Evolutionary conservation across 768 basidiomycete genomes (phyloP).

Genomic region (Tylopilus sp.): DNA sequence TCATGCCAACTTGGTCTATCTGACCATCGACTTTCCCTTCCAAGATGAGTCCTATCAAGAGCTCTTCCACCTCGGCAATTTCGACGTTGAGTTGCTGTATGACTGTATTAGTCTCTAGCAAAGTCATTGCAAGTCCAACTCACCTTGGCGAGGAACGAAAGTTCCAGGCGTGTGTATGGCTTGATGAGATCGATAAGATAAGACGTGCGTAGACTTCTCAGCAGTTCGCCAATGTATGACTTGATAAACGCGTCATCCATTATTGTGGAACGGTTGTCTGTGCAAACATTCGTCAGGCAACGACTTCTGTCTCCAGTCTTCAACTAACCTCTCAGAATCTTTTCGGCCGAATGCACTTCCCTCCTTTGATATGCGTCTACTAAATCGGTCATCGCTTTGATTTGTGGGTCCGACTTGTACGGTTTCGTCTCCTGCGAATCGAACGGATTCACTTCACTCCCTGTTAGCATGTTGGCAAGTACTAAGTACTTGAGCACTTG

Average conservation of each 20-base stretch:
- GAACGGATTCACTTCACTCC: constrained; percentile 98
- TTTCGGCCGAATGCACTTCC: constrained; percentile 97
- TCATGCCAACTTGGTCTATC: constrained; percentile 95
- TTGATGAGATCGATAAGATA: constrained; percentile 98
- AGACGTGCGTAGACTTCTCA: constrained; percentile 90
- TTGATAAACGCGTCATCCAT: constrained; percentile 96
- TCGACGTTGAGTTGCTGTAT: constrained; percentile 93
- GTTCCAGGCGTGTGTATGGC: constrained; percentile 92
- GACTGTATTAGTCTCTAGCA: not conserved
- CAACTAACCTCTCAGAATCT: constrained; percentile 76
- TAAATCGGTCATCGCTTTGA: constrained; percentile 96
- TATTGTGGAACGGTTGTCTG: constrained; percentile 92
- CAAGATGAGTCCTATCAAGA: constrained; percentile 88
- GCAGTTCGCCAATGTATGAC: constrained; percentile 92
- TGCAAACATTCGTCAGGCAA: not conserved
- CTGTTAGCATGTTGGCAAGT: constrained; percentile 95
- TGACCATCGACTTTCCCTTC: constrained; percentile 97
- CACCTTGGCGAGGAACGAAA: constrained; percentile 90
- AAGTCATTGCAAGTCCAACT: constrained; percentile 6
- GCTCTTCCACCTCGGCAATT: constrained; percentile 86
- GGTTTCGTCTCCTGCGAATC: constrained; percentile 99
- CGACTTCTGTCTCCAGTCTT: not conserved
- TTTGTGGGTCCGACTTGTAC: constrained; percentile 92
- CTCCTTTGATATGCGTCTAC: constrained; percentile 96
- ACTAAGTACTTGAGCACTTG: constrained; percentile 99